Percentiles rank a stretch among this genome's conserved stretches.
These are phyloP conservation scores for Adansonia gregorii DNA, from an alignment of 441 rosid species.

Conservation along the genomic window DNA sequence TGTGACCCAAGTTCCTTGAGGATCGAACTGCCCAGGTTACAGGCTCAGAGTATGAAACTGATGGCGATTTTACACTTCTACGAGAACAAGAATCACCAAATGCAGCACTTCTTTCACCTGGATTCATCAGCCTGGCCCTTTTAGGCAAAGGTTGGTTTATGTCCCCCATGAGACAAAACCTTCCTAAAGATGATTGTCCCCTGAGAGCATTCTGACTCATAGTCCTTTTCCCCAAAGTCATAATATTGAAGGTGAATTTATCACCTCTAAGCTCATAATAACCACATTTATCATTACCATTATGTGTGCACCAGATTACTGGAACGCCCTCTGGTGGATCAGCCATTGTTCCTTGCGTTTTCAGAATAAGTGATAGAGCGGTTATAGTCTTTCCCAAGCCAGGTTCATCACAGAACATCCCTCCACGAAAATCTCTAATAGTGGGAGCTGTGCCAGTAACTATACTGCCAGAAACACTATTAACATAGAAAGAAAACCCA, in stretches of 20 bases:
- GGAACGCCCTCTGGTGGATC: conserved; percentile 78
- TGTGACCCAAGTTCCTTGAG: conserved; percentile 54
- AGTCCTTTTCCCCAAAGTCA: conserved; percentile 47
- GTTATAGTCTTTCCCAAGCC: conserved; percentile 97
- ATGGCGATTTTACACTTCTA: conserved; percentile 32
- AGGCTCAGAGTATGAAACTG: conserved; percentile 36
- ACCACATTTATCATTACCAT: conserved; percentile 66
- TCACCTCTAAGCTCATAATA: conserved; percentile 75
- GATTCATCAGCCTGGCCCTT: conserved; percentile 53
- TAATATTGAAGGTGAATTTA: conserved; percentile 38
- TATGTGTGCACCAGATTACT: conserved; percentile 70
- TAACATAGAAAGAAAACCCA: conserved; percentile 64
- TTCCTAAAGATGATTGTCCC: conserved; percentile 47
- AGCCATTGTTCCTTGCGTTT: conserved; percentile 81
- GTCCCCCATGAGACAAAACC: conserved; percentile 37
- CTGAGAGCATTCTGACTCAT: conserved; percentile 44
- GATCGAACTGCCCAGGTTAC: conserved; percentile 43
- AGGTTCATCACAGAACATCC: conserved; percentile 98
- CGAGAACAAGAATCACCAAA: conserved; percentile 35
- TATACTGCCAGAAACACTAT: conserved; percentile 72
- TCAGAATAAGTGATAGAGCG: conserved; percentile 83
- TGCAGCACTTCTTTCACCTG: conserved; percentile 44
- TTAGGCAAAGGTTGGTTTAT: conserved; percentile 46
- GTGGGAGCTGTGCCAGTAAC: conserved; percentile 64
- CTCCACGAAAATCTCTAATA: conserved; percentile 81